A percentile compares a stretch with the other conserved stretches of the same genome.
phyloP scores from a whole-genome alignment of 1,139 yeast genomes.

The Pichia norvegensis region DNA sequence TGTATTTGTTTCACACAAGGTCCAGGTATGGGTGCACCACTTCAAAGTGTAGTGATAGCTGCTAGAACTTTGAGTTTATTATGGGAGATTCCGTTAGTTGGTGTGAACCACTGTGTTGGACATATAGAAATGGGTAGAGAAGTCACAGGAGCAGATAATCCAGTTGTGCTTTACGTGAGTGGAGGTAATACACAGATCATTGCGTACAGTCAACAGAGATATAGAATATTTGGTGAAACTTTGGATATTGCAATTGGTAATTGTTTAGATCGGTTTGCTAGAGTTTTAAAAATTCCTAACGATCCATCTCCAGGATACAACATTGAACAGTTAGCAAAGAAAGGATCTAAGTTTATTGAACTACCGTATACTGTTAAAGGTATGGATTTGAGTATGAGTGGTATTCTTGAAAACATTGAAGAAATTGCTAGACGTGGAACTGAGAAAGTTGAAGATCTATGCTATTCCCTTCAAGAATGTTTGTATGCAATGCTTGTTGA shows the following conservation, averaged over 20 bases:
- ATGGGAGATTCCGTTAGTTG: constrained; percentile 81
- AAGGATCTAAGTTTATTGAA: constrained; percentile 59
- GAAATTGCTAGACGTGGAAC: constrained; percentile 43
- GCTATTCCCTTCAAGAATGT: constrained; percentile 88
- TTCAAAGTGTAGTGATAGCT: constrained; percentile 86
- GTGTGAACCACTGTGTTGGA: constrained; percentile 96
- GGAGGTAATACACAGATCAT: constrained; percentile 98
- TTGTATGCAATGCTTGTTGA: constrained; percentile 94
- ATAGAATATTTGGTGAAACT: constrained; percentile 95
- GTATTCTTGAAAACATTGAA: constrained; percentile 81
- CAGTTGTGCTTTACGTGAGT: constrained; percentile 91
- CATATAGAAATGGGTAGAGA: constrained; percentile 99
- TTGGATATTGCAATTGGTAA: constrained; percentile 96
- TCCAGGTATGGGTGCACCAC: constrained; percentile 99
- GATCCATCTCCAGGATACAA: constrained; percentile 97
- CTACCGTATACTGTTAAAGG: constrained; percentile 96
- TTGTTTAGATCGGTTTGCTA: constrained; percentile 91
- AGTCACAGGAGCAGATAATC: constrained; percentile 90
- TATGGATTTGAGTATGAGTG: constrained; percentile 96
- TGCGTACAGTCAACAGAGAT: constrained; percentile 88
- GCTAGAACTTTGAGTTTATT: constrained; percentile 79
- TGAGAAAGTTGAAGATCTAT: constrained; percentile 57
- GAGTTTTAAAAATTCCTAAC: constrained; percentile 80
- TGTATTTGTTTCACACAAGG: constrained; percentile 96
- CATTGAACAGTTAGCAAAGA: constrained; percentile 87